phyloP scores from a whole-genome alignment of 2,329 filamentous ascomycete species.

The Colletotrichum costaricense region DNA sequence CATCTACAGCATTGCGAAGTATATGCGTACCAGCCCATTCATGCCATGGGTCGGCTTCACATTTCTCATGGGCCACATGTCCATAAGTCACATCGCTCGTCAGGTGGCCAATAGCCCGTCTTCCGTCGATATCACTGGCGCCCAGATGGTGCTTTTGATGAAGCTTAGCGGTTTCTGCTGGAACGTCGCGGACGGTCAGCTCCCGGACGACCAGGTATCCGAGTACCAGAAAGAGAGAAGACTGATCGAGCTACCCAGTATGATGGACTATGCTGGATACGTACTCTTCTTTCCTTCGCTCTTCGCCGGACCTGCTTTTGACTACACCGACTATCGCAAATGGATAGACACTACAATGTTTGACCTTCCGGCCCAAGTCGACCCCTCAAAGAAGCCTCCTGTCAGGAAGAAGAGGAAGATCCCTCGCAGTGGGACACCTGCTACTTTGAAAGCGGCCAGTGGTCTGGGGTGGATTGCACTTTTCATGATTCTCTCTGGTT shows the following conservation, averaged over 20 bases:
- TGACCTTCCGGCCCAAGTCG: slow-evolving; percentile 82
- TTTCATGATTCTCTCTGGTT: slow-evolving; percentile 78
- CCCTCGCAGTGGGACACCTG: slow-evolving; percentile 88
- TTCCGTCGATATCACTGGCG: slow-evolving; percentile 87
- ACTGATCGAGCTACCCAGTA: slow-evolving; percentile 76
- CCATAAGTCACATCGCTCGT: slow-evolving; percentile 86
- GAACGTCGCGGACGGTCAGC: slow-evolving; percentile 93
- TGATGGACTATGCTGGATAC: slow-evolving; percentile 89
- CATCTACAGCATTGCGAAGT: slow-evolving; percentile 86
- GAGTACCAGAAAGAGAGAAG: slow-evolving; percentile 88
- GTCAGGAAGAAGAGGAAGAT: slow-evolving; percentile 93
- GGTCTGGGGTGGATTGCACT: slow-evolving; percentile 84
- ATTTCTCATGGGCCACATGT: slow-evolving; percentile 96
- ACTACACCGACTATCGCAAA: slow-evolving; percentile 90
- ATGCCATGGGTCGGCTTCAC: slow-evolving; percentile 98
- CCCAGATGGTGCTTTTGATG: slow-evolving; percentile 99
- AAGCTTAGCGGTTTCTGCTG: slow-evolving; percentile 97
- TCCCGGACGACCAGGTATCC: slow-evolving; percentile 83
- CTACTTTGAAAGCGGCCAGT: slow-evolving; percentile 77
- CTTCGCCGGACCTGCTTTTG: slow-evolving; percentile 91
- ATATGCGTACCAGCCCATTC: slow-evolving; percentile 81
- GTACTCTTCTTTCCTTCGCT: slow-evolving; percentile 95
- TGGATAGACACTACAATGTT: slow-evolving; percentile 98
- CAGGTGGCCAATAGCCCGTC: slow-evolving; percentile 76
- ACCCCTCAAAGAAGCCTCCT: slow-evolving; percentile 85